These are phyloP conservation scores for Piromyces finnis DNA, from an alignment of 192 early-diverging fungal genomes.

Conservation along the genomic window DNA sequence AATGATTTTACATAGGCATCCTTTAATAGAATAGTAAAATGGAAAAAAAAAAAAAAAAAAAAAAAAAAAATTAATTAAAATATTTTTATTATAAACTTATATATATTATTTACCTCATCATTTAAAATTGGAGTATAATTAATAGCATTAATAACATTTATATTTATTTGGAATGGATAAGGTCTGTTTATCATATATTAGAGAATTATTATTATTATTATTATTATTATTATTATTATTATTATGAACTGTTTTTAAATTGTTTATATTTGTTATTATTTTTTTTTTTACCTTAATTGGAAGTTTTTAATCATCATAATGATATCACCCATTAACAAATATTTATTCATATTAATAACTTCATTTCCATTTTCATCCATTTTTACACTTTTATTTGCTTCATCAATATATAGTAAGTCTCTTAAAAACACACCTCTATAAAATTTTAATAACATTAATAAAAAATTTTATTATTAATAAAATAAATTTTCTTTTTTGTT, in stretches of 20 bases:
- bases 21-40: background rate
- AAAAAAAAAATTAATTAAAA: no score
- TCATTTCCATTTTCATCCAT: constrained; percentile 17
- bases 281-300: constrained; percentile 15
- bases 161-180: background rate
- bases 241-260: no score
- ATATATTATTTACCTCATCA: background rate
- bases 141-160: background rate
- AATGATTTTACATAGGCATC: background rate
- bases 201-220: no score
- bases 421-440: constrained; percentile 45
- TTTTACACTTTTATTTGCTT: constrained; percentile 44
- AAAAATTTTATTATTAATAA: no score
- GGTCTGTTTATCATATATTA: background rate
- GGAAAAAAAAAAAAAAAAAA: no score
- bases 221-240: no score
- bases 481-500: no score
- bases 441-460: constrained; percentile 2
- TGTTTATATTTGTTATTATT: no score
- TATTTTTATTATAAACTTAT: no score
- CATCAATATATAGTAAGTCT: constrained; percentile 53
- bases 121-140: background rate
- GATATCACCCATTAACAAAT: constrained; percentile 42
- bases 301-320: constrained; percentile 37
- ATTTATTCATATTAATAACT: constrained; percentile 54